Base-by-base conservation (phyloP, 2,329 filamentous ascomycete genomes). In the Colletotrichum echinochloae region DNA sequence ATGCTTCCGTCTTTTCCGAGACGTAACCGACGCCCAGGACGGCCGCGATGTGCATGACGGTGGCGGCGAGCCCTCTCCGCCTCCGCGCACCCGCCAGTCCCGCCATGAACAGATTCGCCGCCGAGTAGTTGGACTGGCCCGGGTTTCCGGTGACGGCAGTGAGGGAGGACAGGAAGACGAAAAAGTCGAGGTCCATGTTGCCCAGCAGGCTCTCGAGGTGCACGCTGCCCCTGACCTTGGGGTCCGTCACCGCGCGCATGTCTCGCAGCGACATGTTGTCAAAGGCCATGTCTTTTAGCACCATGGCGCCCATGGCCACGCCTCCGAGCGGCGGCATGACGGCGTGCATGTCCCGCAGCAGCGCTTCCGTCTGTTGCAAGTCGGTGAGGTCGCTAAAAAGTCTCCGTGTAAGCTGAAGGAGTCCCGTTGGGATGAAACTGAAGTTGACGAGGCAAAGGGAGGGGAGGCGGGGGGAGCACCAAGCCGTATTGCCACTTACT, bases 81-180 rank as follows among this genome's bases (percentile, higher is more conserved):
- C 35, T 37, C 35, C 26, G 49, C 28, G 1, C 80, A 77, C 3
- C 69, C 12, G 35, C 35, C 35, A 37, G 72, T 0, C 80, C 48
- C 0, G 79, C 81, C 0, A 87, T 86, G 2, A 81, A 37, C 35
- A 37, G 35, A 37, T 37, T 37, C 35, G 35, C 84, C 0, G 83
- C 82, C 0, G 77, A 73, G 66, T 88, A 88, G 72, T 81, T 83
- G 2, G 79, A 71, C 72, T 88, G 85, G 23, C 75, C 77, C 6
- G 41, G n/a, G 52, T 78, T 79, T 7, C 81, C 81, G 6, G 74
- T 60, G 23, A 79, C 68, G 16, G 28, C 35, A n/a, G 52, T n/a
- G 28, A 35, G 20, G 30, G 54, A 56, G 33, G 54, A 56, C 33
- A 37, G 77, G 3, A 79, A 26, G 56, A 82, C 71, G 69, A 82